Percentiles rank a stretch among this genome's conserved stretches.
Conservation (phyloP, 441 rosid genomes). For the Erodium chrysanthum region DNA sequence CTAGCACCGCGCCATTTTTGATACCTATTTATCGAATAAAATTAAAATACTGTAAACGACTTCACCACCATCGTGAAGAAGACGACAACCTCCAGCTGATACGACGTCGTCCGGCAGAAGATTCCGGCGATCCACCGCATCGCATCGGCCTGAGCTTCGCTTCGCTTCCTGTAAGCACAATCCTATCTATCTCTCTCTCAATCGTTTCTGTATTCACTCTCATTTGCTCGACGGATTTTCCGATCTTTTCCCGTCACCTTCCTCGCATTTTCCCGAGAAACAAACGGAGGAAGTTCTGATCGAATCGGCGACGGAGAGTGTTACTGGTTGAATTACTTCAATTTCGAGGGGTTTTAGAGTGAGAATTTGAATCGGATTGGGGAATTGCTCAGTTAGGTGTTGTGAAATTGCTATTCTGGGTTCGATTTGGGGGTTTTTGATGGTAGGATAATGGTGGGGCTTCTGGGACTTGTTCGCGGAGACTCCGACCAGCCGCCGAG, state of each 20-base stretch:
- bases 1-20: not conserved
- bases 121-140: not conserved
- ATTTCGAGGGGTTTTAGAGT: not conserved
- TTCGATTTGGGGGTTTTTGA: slow-evolving; percentile 15
- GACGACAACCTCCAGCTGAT: not conserved
- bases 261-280: slow-evolving; percentile 1
- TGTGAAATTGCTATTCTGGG: slow-evolving; percentile 8
- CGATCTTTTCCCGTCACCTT: slow-evolving; percentile 18
- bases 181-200: not conserved
- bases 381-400: slow-evolving; percentile 16
- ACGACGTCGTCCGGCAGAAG: slow-evolving; percentile 4
- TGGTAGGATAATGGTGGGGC: slow-evolving; percentile 67
- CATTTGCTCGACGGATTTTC: slow-evolving; percentile 7
- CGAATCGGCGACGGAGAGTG: not conserved
- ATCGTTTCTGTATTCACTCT: not conserved
- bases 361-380: slow-evolving; percentile 8
- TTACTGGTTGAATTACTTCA: not conserved
- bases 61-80: not conserved
- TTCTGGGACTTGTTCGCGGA: slow-evolving; percentile 69
- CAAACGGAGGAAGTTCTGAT: slow-evolving; percentile 5
- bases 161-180: slow-evolving; percentile 5
- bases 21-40: not conserved
- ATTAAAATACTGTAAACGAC: not conserved
- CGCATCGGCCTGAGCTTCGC: not conserved
- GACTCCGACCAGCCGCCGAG: slow-evolving; percentile 76